Base-by-base conservation (phyloP, 116 monocot genomes). In the Phalaenopsis hybrid region DNA sequence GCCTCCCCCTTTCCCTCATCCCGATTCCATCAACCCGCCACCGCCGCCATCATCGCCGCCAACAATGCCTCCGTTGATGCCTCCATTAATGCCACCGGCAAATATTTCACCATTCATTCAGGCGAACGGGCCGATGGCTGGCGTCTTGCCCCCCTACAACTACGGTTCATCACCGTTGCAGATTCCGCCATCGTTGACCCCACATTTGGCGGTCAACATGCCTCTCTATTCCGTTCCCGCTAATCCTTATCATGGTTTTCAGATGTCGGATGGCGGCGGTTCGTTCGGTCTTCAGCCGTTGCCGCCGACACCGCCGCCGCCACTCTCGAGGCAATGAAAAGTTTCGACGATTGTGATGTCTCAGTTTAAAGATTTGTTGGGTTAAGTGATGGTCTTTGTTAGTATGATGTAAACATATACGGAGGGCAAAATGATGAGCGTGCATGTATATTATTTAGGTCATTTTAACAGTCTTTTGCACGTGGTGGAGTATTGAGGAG, bases 1-100 rank as follows among this genome's bases (percentile, higher is more conserved):
- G 5, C 87, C 88, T 12, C 77, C 80, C 5, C 87, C 82, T 8
- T 86, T 81, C 77, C 87, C 82, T 3, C 90, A 82, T 68, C 89
- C 89, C 33, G 84, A 82, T 82, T 49, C 81, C 45, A 57, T 84
- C 0, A 67, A 82, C n/a, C 75, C 81, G 21, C 76, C 75, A n/a
- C 70, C 83, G 6, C 80, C 83, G 6, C 77, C 83, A 0, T 81
- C 50, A 49, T 57, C 83, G 21, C 69, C 79, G 17, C 65, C 79
- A 1, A 28, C 28, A 28, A 5, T 45, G 45, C 45, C 45, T 5
- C 45, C 6, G 28, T 28, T 28, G 28, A 28, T 37, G 57, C 46
- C 55, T 8, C 86, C 82, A 10, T 85, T 81, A 23, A 69, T 78
- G 51, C 68, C 83, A 0, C 79, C 75, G 15, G 84, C 73, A 6